Base-by-base conservation (phyloP, 148 eudicot species). In the Cornus controversa region DNA sequence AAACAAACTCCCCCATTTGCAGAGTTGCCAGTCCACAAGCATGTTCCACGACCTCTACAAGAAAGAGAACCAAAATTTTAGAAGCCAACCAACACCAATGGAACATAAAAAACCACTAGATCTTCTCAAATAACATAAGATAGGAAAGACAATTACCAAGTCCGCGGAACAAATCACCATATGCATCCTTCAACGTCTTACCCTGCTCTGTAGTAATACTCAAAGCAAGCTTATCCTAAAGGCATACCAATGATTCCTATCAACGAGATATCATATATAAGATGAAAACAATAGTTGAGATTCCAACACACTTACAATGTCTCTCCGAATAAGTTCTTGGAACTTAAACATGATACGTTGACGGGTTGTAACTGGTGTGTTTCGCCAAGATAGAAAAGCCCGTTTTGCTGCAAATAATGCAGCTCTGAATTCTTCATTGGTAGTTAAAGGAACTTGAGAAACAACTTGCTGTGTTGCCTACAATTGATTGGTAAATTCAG, bases 401-500 rank as follows among this genome's bases (percentile, higher is more conserved):
- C 87, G 81, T 84, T 90, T 90, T 36, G 96, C 93, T 18, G 96
- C 83, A 84, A 71, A 77, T 27, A 91, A 86, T 71, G 93, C 91
- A 78, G 90, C 91, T 77, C 78, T 90, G 68, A 88, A 75, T 79
- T 91, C 96, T 72, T 90, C 93, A 78, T 71, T 34, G 29, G 89
- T 88, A 26, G 93, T 81, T 71, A 89, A 87, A 73, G 93, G 93
- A 72, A 88, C 91, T 85, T 88, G 90, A 60, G 92, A 85, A 20
- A 90, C 90, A 82, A 91, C 89, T 84, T 88, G 85, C 71, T 91
- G 92, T 47, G 93, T 91, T 66, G 93, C 96, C 96, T 91, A 82
- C 24, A 72, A 64, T 45, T 75, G 34, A 80, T 75, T 62, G 60
- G 28, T 8, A 63, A 73, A 79, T n/a, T 45, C 63, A 75, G 24